Evolutionary conservation across 257 asterid species (phyloP).

Genomic region (Solanum medicagineum): DNA sequence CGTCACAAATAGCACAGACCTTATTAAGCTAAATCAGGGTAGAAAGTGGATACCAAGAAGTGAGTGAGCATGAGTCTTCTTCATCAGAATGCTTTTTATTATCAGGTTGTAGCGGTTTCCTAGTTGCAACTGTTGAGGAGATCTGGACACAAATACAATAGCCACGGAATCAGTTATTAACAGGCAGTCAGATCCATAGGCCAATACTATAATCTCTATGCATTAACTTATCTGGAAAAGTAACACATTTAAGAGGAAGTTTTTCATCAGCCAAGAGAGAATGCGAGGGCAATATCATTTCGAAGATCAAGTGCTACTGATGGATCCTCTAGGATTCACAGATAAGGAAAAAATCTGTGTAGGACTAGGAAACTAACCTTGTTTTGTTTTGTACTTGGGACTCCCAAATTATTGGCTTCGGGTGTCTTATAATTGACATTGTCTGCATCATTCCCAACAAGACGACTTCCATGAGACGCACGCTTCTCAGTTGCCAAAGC

Average conservation of each 20-base stretch:
- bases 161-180: background rate
- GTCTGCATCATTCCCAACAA: slow-evolving; percentile 32
- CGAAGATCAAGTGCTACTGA: background rate
- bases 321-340: background rate
- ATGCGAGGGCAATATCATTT: background rate
- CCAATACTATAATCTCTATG: background rate
- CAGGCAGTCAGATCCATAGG: background rate
- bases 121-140: slow-evolving; percentile 25
- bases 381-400: slow-evolving; percentile 23
- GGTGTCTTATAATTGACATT: slow-evolving; percentile 15
- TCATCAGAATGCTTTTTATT: slow-evolving; percentile 63
- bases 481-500: slow-evolving; percentile 86
- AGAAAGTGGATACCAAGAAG: slow-evolving; percentile 58
- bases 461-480: slow-evolving; percentile 43
- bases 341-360: background rate
- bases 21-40: background rate
- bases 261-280: background rate
- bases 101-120: slow-evolving; percentile 60
- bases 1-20: background rate
- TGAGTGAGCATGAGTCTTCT: slow-evolving; percentile 48
- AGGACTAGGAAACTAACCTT: slow-evolving; percentile 17
- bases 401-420: slow-evolving; percentile 8
- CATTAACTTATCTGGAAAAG: background rate
- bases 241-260: background rate
- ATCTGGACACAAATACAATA: slow-evolving; percentile 26